Evolutionary conservation across 768 basidiomycete genomes (phyloP).

Genomic region (Boletus tomentosulus): DNA sequence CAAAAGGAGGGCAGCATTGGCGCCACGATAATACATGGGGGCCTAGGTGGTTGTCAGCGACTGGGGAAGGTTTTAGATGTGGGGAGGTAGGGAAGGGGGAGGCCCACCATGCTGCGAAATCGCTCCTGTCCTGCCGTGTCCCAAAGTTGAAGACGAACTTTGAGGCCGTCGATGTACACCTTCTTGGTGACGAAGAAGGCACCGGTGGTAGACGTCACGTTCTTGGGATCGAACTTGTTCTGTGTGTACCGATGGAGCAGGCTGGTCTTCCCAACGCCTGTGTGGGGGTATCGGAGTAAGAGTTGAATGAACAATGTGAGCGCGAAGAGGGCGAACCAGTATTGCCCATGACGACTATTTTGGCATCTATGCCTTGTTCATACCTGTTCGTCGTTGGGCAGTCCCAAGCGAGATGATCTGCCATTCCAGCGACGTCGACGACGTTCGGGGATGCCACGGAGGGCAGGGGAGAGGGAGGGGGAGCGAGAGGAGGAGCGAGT

Average conservation of each 20-base stretch:
- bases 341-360: constrained; percentile 95
- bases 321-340: constrained; percentile 38
- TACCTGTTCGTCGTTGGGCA: constrained; percentile 65
- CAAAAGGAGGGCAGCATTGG: constrained; percentile 88
- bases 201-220: constrained; percentile 86
- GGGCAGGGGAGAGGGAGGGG: constrained; percentile 42
- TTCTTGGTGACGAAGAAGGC: constrained; percentile 95
- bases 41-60: constrained; percentile 47
- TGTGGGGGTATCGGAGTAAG: constrained; percentile 13
- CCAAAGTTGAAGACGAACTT: constrained; percentile 86
- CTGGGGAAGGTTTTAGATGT: constrained; percentile 11
- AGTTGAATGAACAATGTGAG: constrained; percentile 14
- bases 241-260: constrained; percentile 88
- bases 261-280: constrained; percentile 91
- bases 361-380: constrained; percentile 86
- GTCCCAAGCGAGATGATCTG: constrained; percentile 57
- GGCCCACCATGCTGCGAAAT: constrained; percentile 80
- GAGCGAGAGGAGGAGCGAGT: constrained; percentile 30
- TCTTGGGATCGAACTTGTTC: constrained; percentile 84
- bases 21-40: constrained; percentile 95
- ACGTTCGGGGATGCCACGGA: constrained; percentile 39
- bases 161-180: constrained; percentile 76
- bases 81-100: not conserved
- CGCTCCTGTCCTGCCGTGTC: constrained; percentile 94
- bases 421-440: constrained; percentile 40